Evolutionary conservation across 75 land plant genomes (phyloP).

Genomic region (Picea sitchensis): DNA sequence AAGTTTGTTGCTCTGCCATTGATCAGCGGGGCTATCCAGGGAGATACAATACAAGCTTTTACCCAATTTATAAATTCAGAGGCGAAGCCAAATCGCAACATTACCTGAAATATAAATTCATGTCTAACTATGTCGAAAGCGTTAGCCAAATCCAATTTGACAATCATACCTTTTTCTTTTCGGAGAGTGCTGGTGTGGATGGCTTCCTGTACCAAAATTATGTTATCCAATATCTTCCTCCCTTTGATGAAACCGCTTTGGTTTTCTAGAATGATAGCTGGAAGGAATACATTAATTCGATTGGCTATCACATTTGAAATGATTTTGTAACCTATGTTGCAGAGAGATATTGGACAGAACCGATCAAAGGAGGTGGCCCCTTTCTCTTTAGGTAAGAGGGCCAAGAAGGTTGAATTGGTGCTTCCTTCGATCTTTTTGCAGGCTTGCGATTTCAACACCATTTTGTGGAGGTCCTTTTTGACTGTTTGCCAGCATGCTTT

Average conservation of each 20-base stretch:
- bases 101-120: background rate
- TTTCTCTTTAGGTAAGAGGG: background rate
- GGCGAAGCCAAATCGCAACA: background rate
- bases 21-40: background rate
- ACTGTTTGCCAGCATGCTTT: background rate
- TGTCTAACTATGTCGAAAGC: background rate
- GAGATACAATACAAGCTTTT: background rate
- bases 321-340: background rate
- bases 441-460: background rate
- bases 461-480: background rate
- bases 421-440: background rate
- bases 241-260: background rate
- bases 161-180: background rate
- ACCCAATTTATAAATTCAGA: background rate
- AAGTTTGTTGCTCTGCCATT: background rate
- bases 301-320: background rate
- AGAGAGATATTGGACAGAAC: background rate
- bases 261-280: background rate
- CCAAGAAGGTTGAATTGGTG: background rate
- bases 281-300: background rate
- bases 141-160: background rate
- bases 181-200: background rate
- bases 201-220: background rate
- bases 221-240: background rate
- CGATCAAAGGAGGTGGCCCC: background rate